phyloP scores from a whole-genome alignment of 164 flowering plant genomes.

The Amborella trichopoda region DNA sequence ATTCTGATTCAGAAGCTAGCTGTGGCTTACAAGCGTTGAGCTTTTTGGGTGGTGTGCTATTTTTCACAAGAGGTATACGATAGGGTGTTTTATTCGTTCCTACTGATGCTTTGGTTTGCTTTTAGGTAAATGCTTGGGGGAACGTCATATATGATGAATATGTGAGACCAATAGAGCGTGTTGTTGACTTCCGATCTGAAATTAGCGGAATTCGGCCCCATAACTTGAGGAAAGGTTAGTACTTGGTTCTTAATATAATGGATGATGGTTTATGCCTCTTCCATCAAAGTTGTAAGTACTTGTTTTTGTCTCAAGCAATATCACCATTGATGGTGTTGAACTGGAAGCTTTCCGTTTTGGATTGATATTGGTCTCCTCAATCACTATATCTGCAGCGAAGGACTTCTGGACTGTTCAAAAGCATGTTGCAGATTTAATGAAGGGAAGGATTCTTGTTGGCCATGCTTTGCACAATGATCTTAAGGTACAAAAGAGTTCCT shows the following conservation, averaged over 20 bases:
- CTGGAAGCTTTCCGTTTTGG: too few species aligned
- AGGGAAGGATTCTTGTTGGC: constrained; percentile 82
- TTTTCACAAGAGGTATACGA: too few species aligned
- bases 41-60: too few species aligned
- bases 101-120: constrained; percentile 1
- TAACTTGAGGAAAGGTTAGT: constrained; percentile 79
- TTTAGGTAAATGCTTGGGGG: constrained; percentile 88
- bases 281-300: too few species aligned
- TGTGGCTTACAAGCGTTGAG: too few species aligned
- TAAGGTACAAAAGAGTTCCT: constrained; percentile 56
- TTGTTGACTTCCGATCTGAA: constrained; percentile 79
- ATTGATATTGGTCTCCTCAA: too few species aligned
- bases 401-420: constrained; percentile 58
- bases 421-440: constrained; percentile 66
- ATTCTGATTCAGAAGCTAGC: too few species aligned
- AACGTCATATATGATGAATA: constrained; percentile 83
- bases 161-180: constrained; percentile 78
- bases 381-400: constrained; percentile 72
- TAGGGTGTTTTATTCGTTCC: too few species aligned
- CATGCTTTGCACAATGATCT: constrained; percentile 91
- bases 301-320: too few species aligned
- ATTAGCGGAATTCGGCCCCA: constrained; percentile 87
- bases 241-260: too few species aligned
- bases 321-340: too few species aligned
- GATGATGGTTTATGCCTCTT: too few species aligned